Base-by-base conservation (phyloP, 1,284 basidiomycete genomes). In the Schizophyllum commune region DNA sequence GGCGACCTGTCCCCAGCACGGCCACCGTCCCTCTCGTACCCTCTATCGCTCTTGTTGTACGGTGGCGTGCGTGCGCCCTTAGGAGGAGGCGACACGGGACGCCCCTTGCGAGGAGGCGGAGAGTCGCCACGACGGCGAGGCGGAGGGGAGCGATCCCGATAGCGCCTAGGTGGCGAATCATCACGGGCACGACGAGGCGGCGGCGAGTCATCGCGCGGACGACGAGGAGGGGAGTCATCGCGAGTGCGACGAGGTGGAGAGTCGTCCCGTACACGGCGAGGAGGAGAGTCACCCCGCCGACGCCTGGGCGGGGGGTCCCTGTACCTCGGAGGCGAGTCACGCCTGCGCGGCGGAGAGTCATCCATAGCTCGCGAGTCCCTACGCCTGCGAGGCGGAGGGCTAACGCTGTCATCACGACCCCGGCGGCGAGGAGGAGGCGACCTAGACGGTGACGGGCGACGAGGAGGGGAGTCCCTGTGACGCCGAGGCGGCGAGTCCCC, bases 371-470 rank as follows among this genome's bases (percentile, higher is more conserved):
- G 13, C 9, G 39, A 47, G 8, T 68, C 69, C 9, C 68, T 72
- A 58, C 65, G 67, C 21, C 70, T 67, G 22, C 71, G 78, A 58
- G 73, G 75, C 21, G 77, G 75, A 4, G 65, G 39, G 39, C 39
- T 47, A 9, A 17, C 8, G 1, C 73, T 73, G 57, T 72, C 68
- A 32, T 72, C 70, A 55, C 68, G 64, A 22, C 69, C 64, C 52
- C 68, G 66, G 9, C 67, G 69, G 32, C 67, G 70, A 53, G 70
- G 69, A 13, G 74, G 71, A 11, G 39, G 39, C 17, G 39, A 68
- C 66, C 20, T 66, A 56, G 32, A 70, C 67, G 54, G 70, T 7
- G 77, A 65, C 2, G 64, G 60, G 9, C 63, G 68, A 8, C 68
- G 74, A 19, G 70, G 68, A 21, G 65, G 67, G 19, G 62, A 63